phyloP scores from a whole-genome alignment of 768 basidiomycete genomes.

The Rhizopogon sp. region DNA sequence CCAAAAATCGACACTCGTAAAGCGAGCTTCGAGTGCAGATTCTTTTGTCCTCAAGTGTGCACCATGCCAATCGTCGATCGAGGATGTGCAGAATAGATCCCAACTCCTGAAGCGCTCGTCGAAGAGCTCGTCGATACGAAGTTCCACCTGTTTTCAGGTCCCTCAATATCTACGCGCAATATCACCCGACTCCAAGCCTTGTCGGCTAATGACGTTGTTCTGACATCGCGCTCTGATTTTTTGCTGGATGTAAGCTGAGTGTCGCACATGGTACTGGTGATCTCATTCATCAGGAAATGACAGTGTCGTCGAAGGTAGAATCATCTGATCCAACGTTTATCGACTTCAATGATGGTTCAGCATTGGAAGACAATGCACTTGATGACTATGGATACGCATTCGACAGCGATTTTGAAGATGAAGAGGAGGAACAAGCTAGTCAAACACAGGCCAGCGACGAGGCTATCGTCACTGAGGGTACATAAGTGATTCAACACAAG shows the following conservation, averaged over 20 bases:
- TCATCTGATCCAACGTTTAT: constrained; percentile 8
- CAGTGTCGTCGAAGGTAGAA: constrained; percentile 13
- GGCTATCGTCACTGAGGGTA: background rate
- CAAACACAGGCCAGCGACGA: background rate
- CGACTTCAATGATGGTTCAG: constrained; percentile 9
- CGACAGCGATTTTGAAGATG: too few relatives aligned
- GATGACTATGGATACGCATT: background rate
- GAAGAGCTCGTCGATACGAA: constrained; percentile 25
- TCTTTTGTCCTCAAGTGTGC: too few relatives aligned
- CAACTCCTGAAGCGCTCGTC: constrained; percentile 6
- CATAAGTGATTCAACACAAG: background rate
- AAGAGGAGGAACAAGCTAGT: too few relatives aligned
- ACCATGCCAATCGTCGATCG: too few relatives aligned
- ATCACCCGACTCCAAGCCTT: constrained; percentile 16
- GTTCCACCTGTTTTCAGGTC: constrained; percentile 24
- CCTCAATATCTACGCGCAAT: constrained; percentile 7
- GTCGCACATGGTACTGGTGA: background rate
- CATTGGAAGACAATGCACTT: constrained; percentile 4
- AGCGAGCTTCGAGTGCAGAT: too few relatives aligned
- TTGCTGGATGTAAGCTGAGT: constrained; percentile 17
- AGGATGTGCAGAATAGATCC: too few relatives aligned
- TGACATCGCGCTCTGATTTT: constrained; percentile 24
- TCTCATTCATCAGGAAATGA: background rate
- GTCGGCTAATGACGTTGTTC: constrained; percentile 23
- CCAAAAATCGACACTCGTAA: too few relatives aligned